A percentile compares a stretch with the other conserved stretches of the same genome.
Evolutionary conservation across 2,329 filamentous ascomycete species (phyloP).

Genomic region (Diplocarpon mali): DNA sequence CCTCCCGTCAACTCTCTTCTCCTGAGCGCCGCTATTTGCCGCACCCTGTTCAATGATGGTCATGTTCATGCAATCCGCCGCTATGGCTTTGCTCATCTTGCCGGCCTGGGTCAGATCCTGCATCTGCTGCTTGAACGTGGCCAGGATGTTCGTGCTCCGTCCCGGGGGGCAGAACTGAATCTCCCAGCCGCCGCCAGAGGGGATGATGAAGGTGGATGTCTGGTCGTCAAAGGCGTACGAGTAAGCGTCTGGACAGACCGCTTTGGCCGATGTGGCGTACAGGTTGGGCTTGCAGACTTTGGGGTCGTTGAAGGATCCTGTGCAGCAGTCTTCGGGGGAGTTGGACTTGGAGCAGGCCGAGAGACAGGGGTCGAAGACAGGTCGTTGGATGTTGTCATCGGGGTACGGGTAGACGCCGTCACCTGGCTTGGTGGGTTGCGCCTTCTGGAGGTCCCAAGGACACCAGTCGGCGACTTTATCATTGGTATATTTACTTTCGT

Average conservation of each 20-base stretch:
- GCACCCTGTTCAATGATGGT: conserved; percentile 21
- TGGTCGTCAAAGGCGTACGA: conserved; percentile 58
- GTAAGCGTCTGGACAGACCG: conserved; percentile 74
- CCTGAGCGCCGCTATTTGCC: background rate
- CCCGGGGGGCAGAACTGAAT: conserved; percentile 64
- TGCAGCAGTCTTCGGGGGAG: conserved; percentile 61
- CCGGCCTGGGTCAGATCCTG: conserved; percentile 35
- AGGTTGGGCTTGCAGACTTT: conserved; percentile 52
- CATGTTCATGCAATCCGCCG: conserved; percentile 25
- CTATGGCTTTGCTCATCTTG: conserved; percentile 28
- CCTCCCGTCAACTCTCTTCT: conserved; percentile 7
- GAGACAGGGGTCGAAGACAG: conserved; percentile 66
- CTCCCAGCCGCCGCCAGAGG: conserved; percentile 63
- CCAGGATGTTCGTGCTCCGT: conserved; percentile 47
- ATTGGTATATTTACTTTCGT: conserved; percentile 49
- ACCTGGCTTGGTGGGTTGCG: conserved; percentile 57
- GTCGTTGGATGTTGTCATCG: conserved; percentile 59
- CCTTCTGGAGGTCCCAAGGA: conserved; percentile 65
- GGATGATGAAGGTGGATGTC: conserved; percentile 49
- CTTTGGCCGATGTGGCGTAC: conserved; percentile 61
- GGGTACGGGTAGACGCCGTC: conserved; percentile 73
- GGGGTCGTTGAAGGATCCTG: conserved; percentile 53
- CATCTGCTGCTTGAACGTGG: conserved; percentile 39
- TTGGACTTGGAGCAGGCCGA: conserved; percentile 65
- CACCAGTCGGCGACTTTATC: conserved; percentile 57